Percentiles rank a stretch among this genome's conserved stretches.
Evolutionary conservation across 1,284 basidiomycete species (phyloP).

Genomic region (Apiotrichum gamsii): DNA sequence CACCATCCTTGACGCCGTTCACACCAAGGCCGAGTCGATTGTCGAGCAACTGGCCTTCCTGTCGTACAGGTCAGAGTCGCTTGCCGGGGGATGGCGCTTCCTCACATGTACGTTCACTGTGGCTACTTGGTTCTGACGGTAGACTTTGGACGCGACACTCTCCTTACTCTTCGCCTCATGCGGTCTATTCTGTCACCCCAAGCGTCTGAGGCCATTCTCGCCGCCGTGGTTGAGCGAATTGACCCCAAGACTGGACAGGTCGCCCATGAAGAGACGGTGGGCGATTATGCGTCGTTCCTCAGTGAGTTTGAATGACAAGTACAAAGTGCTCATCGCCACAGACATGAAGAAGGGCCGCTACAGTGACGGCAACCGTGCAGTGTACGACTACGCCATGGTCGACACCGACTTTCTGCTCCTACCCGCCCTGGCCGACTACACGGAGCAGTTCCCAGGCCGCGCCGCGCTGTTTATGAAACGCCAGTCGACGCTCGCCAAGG

Average conservation of each 20-base stretch:
- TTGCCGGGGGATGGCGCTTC: slow-evolving; percentile 52
- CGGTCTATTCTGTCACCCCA: slow-evolving; percentile 48
- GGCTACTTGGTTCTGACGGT: not conserved
- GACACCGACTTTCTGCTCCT: slow-evolving; percentile 51
- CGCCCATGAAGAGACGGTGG: slow-evolving; percentile 51
- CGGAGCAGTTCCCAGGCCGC: slow-evolving; percentile 27
- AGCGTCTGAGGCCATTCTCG: slow-evolving; percentile 48
- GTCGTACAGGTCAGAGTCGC: slow-evolving; percentile 46
- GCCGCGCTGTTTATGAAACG: slow-evolving; percentile 33
- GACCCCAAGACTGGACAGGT: slow-evolving; percentile 47
- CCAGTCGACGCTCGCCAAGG: slow-evolving; percentile 46
- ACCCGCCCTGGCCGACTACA: slow-evolving; percentile 48
- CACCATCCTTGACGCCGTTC: slow-evolving; percentile 36
- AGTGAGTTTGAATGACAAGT: slow-evolving; percentile 13
- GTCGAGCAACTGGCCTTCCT: slow-evolving; percentile 45
- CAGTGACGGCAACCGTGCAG: slow-evolving; percentile 47
- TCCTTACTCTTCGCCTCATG: slow-evolving; percentile 49
- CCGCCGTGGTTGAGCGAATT: slow-evolving; percentile 49
- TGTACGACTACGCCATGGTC: slow-evolving; percentile 49
- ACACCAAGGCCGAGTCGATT: slow-evolving; percentile 29
- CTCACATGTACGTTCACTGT: slow-evolving; percentile 38
- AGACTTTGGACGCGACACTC: slow-evolving; percentile 50
- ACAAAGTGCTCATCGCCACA: slow-evolving; percentile 19
- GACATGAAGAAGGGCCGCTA: slow-evolving; percentile 46
- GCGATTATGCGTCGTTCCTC: slow-evolving; percentile 32